Percentiles rank a stretch among this genome's conserved stretches.
Conservation (phyloP, 139 green algal genomes). For the Haematococcus sp. region DNA sequence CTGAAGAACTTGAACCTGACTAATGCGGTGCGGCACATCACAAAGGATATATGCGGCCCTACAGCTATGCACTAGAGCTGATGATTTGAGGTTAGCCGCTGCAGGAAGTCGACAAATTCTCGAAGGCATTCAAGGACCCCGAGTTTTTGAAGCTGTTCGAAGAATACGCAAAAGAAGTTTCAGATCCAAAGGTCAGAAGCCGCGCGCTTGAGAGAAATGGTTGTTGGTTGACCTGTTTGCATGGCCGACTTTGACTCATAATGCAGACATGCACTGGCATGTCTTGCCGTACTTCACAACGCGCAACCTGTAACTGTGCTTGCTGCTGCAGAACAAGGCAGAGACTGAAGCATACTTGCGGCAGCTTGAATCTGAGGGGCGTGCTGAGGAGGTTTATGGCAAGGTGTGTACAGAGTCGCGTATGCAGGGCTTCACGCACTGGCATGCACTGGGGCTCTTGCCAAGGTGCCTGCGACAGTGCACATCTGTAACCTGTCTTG, state of each 20-base stretch:
- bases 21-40: background rate
- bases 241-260: too few species aligned
- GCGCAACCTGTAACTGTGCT: background rate
- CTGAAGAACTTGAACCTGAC: background rate
- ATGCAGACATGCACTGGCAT: background rate
- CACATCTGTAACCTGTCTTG: too few species aligned
- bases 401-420: too few species aligned
- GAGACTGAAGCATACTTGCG: constrained; percentile 68
- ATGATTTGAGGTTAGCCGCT: background rate
- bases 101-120: constrained; percentile 59
- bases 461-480: too few species aligned
- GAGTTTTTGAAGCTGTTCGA: constrained; percentile 69
- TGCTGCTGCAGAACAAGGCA: constrained; percentile 38
- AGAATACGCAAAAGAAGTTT: constrained; percentile 72
- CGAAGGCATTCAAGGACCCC: constrained; percentile 69
- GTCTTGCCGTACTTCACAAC: background rate
- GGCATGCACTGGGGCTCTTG: too few species aligned
- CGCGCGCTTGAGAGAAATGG: background rate
- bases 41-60: background rate
- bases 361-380: constrained; percentile 61
- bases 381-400: constrained; percentile 26
- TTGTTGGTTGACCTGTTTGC: too few species aligned
- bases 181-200: constrained; percentile 62
- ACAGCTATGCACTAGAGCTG: background rate
- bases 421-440: too few species aligned